Evolutionary conservation across 306 rosid species (phyloP).

Genomic region (Hylodesmum podocarpum): DNA sequence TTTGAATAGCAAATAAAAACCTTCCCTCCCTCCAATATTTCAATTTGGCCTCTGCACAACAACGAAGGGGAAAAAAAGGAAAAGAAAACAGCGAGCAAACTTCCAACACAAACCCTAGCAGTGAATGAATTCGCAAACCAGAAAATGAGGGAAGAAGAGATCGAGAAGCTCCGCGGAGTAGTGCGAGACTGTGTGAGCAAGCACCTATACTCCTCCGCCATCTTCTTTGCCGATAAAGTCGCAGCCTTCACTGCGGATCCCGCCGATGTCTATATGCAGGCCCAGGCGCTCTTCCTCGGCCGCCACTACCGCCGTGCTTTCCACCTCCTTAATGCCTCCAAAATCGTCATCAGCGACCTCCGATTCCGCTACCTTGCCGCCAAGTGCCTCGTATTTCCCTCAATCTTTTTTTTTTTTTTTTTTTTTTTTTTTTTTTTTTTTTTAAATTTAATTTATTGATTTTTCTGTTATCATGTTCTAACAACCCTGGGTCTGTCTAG

Average conservation of each 20-base stretch:
- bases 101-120: background rate
- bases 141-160: constrained; percentile 76
- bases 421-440: background rate
- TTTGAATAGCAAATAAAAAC: background rate
- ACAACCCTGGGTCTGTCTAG: too few species aligned
- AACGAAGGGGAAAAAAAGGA: background rate
- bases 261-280: constrained; percentile 95
- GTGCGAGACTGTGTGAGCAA: constrained; percentile 92
- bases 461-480: too few species aligned
- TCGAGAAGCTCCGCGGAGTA: constrained; percentile 91
- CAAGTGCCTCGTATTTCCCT: constrained; percentile 63
- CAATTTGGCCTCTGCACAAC: background rate
- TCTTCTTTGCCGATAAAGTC: constrained; percentile 94
- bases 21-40: background rate
- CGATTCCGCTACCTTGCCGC: constrained; percentile 97
- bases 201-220: constrained; percentile 92
- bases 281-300: constrained; percentile 93
- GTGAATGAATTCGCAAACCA: background rate
- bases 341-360: constrained; percentile 85
- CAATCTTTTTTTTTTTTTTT: background rate
- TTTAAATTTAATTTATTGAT: background rate
- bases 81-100: background rate
- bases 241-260: constrained; percentile 89
- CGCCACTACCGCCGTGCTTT: constrained; percentile 94
- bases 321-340: constrained; percentile 92